Evolutionary conservation across 2,329 filamentous ascomycete genomes (phyloP), one percentile per base, ranked within the genome.

Genomic region (Teratosphaeria zuluensis): DNA sequence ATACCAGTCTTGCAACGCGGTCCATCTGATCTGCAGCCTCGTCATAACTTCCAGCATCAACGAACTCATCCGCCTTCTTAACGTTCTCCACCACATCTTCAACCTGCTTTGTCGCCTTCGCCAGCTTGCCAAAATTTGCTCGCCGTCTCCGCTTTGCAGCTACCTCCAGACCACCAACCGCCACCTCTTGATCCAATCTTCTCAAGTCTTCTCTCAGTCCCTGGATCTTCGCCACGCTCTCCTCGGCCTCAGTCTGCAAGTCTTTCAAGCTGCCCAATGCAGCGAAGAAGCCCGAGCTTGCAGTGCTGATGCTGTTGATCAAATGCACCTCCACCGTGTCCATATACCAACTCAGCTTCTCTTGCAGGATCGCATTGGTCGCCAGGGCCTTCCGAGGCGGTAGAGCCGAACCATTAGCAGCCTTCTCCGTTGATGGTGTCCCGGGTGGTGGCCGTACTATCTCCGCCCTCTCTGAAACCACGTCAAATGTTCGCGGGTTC

Each of bases 291-390:
- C 92, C 96, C 0, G 90, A 91, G 0, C 94, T 97, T 1, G 94
- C 94, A 0, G 89, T 91, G 2, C 92, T 97, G 62, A 99, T 99
- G 0, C 92, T 96, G 33, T 90, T 90, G 66, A 99, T 96, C 7
- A 99, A 79, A 71, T 99, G 94, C 57, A 99, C 90, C 72, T 99
- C 94, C 24, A 99, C 91, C 0, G 94, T 99, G 72, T 99, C 94
- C 91, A 99, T 96, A 73, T 99, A 99, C 94, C 94, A 99, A 0
- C 94, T 97, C 12, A 99, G 79, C 74, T 99, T 99, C 74, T 99
- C 94, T 72, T 99, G 94, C 38, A 99, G 74, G 59, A 99, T 99
- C 0, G 94, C 94, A 74, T 99, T 99, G 0, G 92, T 96, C 7
- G 92, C 92, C 31, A 99, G 78, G 1, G 90, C 89, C 72, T 96